Conservation (phyloP, 2,329 filamentous ascomycete species). For the Ophiostoma perfectum region DNA sequence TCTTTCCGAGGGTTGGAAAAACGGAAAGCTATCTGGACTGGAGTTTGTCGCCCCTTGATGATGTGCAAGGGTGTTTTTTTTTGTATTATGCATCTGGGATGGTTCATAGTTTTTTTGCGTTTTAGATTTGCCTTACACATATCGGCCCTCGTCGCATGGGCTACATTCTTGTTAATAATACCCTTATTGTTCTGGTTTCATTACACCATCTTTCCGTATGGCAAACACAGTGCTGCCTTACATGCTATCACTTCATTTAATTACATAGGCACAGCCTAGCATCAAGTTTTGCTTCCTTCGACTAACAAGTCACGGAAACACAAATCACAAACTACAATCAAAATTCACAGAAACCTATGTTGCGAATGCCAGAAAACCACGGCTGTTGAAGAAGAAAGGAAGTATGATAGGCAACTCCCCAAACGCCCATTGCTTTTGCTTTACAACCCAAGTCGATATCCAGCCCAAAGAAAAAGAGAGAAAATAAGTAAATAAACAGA, state of each 20-base stretch:
- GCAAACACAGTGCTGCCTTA: too few species aligned
- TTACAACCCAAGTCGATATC: background rate
- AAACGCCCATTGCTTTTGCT: background rate
- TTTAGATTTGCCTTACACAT: background rate
- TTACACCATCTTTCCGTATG: too few species aligned
- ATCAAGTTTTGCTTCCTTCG: too few species aligned
- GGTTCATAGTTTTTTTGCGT: background rate
- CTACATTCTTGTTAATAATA: background rate
- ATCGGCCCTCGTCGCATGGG: background rate
- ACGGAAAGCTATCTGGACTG: background rate
- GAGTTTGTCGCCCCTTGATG: background rate
- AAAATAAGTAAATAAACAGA: background rate
- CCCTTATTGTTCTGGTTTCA: background rate
- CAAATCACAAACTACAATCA: too few species aligned
- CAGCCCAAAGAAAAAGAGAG: background rate
- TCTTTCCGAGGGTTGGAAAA: conserved; percentile 4
- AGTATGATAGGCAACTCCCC: background rate
- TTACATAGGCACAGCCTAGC: too few species aligned
- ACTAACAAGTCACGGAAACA: too few species aligned
- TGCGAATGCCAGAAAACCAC: background rate
- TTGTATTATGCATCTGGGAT: background rate
- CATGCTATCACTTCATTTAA: too few species aligned
- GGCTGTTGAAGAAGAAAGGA: background rate
- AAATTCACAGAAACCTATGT: too few species aligned
- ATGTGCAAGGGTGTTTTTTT: background rate